Percentiles rank a stretch among this genome's conserved stretches.
phyloP scores from a whole-genome alignment of 176 grass and related monocot species.

The Olyra latifolia region DNA sequence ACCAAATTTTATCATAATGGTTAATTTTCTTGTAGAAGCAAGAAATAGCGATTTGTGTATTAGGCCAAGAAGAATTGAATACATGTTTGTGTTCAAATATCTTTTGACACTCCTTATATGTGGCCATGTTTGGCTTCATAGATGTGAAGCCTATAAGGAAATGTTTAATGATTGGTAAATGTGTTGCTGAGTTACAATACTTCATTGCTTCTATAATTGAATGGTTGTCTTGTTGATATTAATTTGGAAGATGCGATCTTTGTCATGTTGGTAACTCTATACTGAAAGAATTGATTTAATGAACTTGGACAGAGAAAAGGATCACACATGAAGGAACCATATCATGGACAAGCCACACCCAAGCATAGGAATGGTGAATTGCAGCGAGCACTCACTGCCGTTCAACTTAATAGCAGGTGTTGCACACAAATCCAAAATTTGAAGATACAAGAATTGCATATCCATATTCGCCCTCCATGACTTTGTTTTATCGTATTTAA shows the following conservation, averaged over 20 bases:
- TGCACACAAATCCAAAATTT: conserved; percentile 5
- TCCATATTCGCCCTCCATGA: not conserved
- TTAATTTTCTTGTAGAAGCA: not conserved
- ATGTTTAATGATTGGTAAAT: conserved; percentile 5
- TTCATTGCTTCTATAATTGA: conserved; percentile 17
- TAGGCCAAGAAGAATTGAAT: not conserved
- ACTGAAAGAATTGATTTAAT: conserved; percentile 27
- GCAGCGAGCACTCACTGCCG: conserved; percentile 54
- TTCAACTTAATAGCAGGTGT: conserved; percentile 65
- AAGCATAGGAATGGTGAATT: conserved; percentile 66
- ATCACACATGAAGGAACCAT: conserved; percentile 60
- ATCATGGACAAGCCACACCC: conserved; percentile 47
- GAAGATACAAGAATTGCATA: conserved; percentile 20
- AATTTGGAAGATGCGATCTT: conserved; percentile 20
- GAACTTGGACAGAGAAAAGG: conserved; percentile 76
- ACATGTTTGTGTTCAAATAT: conserved; percentile 8
- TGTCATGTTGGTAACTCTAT: conserved; percentile 15
- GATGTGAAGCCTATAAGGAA: not conserved
- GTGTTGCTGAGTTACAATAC: not conserved
- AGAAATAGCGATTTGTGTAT: not conserved
- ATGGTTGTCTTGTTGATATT: not conserved
- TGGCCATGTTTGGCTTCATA: not conserved
- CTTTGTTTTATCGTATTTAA: not conserved
- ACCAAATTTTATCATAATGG: not conserved
- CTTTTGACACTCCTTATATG: not conserved